These are phyloP conservation scores for Saccharum hybrid DNA, from an alignment of 202 grass and related monocot genomes.

Conservation along the genomic window DNA sequence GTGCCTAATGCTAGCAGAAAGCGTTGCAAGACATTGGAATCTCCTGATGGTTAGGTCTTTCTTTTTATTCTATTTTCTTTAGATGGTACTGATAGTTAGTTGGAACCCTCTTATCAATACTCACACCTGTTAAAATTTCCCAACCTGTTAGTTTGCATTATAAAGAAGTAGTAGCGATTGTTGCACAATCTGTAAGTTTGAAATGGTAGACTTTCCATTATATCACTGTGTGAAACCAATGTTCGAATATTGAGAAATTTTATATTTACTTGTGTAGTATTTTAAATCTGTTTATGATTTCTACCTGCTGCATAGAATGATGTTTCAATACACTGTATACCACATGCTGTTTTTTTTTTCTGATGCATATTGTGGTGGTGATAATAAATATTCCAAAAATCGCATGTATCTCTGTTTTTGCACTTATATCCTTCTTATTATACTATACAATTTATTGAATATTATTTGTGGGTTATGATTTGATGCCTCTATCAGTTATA, in stretches of 20 bases:
- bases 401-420: background rate
- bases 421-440: background rate
- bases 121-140: background rate
- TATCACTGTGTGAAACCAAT: slow-evolving; percentile 8
- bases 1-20: slow-evolving; percentile 56
- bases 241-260: background rate
- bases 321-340: slow-evolving; percentile 12
- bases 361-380: background rate
- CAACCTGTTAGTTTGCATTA: slow-evolving; percentile 17
- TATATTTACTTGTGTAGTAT: slow-evolving; percentile 1
- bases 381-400: slow-evolving; percentile 25
- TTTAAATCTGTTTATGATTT: background rate
- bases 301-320: background rate
- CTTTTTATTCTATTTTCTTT: background rate
- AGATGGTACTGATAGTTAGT: background rate
- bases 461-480: slow-evolving; percentile 27
- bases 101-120: slow-evolving; percentile 16
- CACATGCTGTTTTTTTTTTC: background rate
- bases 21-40: slow-evolving; percentile 59
- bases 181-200: background rate
- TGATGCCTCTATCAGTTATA: slow-evolving; percentile 32
- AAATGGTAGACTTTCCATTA: background rate
- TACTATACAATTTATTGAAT: background rate
- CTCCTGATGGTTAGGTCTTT: slow-evolving; percentile 50
- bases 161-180: background rate